Evolutionary conservation across 2,329 filamentous ascomycete genomes (phyloP).

Genomic region (Huntiella bhutanensis): DNA sequence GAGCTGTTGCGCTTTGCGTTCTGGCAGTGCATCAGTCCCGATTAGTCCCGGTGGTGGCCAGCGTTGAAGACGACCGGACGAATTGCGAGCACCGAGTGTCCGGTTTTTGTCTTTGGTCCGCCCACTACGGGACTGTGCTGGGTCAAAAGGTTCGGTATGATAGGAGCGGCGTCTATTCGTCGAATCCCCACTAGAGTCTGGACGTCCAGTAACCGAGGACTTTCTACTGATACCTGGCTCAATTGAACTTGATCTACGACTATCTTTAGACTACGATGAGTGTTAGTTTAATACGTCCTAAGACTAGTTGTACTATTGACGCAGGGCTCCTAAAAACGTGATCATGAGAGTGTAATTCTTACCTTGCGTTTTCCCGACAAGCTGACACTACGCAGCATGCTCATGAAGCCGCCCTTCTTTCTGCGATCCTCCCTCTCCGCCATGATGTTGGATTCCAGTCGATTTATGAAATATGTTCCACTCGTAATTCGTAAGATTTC

Average conservation of each 20-base stretch:
- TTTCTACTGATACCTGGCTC: slow-evolving; percentile 5
- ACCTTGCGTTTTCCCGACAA: slow-evolving; percentile 9
- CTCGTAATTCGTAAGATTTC: too few relatives aligned
- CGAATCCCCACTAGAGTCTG: slow-evolving; percentile 2
- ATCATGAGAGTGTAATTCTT: neutral
- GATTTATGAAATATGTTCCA: too few relatives aligned
- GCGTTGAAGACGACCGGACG: slow-evolving; percentile 8
- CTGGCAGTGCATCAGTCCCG: slow-evolving; percentile 29
- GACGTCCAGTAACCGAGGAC: slow-evolving; percentile 6
- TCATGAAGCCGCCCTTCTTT: slow-evolving; percentile 6
- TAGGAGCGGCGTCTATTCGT: slow-evolving; percentile 8
- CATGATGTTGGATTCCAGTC: slow-evolving; percentile 3
- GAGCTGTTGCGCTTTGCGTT: slow-evolving; percentile 35
- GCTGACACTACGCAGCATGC: slow-evolving; percentile 12
- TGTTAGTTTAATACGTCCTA: neutral
- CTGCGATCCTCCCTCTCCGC: slow-evolving; percentile 10
- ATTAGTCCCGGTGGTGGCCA: slow-evolving; percentile 39
- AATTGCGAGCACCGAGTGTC: slow-evolving; percentile 4
- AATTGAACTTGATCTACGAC: slow-evolving; percentile 9
- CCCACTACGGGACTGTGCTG: slow-evolving; percentile 11
- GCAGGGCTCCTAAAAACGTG: too few relatives aligned
- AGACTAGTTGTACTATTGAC: too few relatives aligned
- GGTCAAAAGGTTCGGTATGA: slow-evolving; percentile 10
- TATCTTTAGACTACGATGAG: slow-evolving; percentile 5
- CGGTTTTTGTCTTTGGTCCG: slow-evolving; percentile 9